Evolutionary conservation across 208 protist species (phyloP).

Genomic region (Acanthamoeba lenticulata): DNA sequence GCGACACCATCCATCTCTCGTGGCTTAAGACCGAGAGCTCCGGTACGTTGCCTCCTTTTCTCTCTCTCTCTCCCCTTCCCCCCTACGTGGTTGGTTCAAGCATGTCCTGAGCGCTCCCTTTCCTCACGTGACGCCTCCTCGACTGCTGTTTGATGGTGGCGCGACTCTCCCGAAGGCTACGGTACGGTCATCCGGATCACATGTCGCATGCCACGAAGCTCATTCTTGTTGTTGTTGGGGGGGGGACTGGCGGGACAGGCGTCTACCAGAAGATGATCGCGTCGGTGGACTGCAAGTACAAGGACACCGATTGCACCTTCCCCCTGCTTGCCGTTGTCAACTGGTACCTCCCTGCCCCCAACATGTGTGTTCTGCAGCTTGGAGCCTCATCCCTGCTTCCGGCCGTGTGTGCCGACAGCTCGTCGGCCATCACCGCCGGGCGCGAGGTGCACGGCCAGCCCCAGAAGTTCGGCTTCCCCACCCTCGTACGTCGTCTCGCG

Average conservation of each 20-base stretch:
- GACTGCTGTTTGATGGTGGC: too few relatives aligned
- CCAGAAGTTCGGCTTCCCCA: conserved; percentile 59
- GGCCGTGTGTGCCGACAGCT: not conserved
- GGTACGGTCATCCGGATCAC: too few relatives aligned
- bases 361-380: not conserved
- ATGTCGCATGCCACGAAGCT: too few relatives aligned
- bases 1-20: not conserved
- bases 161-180: not conserved
- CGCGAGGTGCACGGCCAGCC: conserved; percentile 49
- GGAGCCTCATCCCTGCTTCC: not conserved
- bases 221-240: too few relatives aligned
- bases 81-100: too few relatives aligned
- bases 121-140: not conserved
- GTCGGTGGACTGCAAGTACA: not conserved
- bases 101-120: not conserved
- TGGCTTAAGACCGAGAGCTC: conserved; percentile 58
- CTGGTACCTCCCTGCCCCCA: not conserved
- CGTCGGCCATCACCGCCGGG: conserved; percentile 36
- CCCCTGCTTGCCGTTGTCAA: conserved; percentile 12
- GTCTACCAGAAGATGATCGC: conserved; percentile 39
- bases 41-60: not conserved
- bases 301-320: conserved; percentile 2
- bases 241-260: too few relatives aligned
- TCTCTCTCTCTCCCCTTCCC: not conserved
- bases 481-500: not conserved